Conservation (phyloP, 768 basidiomycete species). For the Lactarius sanguifluus region DNA sequence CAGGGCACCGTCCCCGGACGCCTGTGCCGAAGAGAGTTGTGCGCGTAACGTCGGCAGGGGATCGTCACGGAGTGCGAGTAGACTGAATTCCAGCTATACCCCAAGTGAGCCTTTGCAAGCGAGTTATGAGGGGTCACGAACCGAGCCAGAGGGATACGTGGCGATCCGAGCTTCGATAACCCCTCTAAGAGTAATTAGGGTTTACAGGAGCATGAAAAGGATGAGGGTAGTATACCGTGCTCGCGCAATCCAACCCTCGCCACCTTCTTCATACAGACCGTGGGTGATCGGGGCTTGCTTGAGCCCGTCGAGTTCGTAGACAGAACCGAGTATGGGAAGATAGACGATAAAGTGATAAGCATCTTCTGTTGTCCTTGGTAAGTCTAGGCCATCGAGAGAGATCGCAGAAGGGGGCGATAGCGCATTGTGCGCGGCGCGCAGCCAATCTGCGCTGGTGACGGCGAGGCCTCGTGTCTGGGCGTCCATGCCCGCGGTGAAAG, state of each 20-base stretch:
- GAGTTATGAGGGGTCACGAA: slow-evolving; percentile 43
- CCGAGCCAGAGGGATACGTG: slow-evolving; percentile 86
- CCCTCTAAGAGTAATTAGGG: slow-evolving; percentile 48
- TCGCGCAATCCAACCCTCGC: slow-evolving; percentile 80
- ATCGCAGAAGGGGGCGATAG: slow-evolving; percentile 89
- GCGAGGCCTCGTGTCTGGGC: slow-evolving; percentile 80
- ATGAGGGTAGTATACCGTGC: slow-evolving; percentile 55
- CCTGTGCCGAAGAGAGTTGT: slow-evolving; percentile 51
- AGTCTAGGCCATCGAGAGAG: slow-evolving; percentile 78
- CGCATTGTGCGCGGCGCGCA: slow-evolving; percentile 85
- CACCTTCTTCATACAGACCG: slow-evolving; percentile 62
- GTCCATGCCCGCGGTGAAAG: slow-evolving; percentile 85
- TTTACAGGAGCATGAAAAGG: slow-evolving; percentile 15
- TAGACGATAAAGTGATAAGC: slow-evolving; percentile 98
- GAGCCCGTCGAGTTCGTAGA: slow-evolving; percentile 95
- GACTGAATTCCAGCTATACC: slow-evolving; percentile 82
- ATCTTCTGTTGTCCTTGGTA: slow-evolving; percentile 66
- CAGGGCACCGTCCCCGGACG: slow-evolving; percentile 35
- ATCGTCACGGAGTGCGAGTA: slow-evolving; percentile 83
- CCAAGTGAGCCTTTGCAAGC: neutral
- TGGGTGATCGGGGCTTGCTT: slow-evolving; percentile 79
- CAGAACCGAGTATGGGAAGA: slow-evolving; percentile 73
- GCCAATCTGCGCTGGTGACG: slow-evolving; percentile 78
- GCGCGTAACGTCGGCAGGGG: slow-evolving; percentile 68
- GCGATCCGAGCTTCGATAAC: slow-evolving; percentile 87